These are phyloP conservation scores for Silene coronaria DNA, from an alignment of 179 eudicot genomes.

Conservation along the genomic window DNA sequence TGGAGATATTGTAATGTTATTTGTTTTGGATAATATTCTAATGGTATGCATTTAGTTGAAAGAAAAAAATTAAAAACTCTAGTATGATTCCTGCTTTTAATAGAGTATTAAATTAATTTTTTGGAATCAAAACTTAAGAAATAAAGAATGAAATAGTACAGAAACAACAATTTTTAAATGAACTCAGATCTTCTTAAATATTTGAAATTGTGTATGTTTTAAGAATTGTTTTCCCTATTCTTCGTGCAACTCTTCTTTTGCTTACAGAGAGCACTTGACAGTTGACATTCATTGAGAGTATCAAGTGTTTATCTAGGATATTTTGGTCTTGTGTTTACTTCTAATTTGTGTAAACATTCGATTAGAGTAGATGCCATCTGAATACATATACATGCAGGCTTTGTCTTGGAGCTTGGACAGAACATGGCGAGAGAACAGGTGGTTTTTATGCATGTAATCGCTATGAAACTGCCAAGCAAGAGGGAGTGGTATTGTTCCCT, in stretches of 20 bases:
- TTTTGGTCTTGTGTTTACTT: too few relatives aligned
- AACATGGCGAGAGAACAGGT: constrained; percentile 79
- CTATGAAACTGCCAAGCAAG: constrained; percentile 72
- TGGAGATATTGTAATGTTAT: background rate
- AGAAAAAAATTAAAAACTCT: background rate
- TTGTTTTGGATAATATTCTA: background rate
- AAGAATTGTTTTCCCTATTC: background rate
- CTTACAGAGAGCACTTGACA: background rate
- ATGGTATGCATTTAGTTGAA: background rate
- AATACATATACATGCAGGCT: constrained; percentile 46
- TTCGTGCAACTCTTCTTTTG: background rate
- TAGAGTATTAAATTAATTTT: background rate
- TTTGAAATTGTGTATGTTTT: background rate
- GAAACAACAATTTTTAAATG: background rate
- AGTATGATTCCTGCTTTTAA: background rate
- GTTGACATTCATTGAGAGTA: background rate
- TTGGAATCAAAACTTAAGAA: background rate
- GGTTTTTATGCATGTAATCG: constrained; percentile 76
- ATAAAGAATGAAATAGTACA: background rate
- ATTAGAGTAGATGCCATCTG: constrained; percentile 5
- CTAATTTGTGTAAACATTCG: background rate
- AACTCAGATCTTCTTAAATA: background rate
- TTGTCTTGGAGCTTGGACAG: constrained; percentile 77
- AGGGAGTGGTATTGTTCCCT: constrained; percentile 55
- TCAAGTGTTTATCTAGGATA: background rate